phyloP scores from a whole-genome alignment of 306 rosid species.

The Alnus rubra region DNA sequence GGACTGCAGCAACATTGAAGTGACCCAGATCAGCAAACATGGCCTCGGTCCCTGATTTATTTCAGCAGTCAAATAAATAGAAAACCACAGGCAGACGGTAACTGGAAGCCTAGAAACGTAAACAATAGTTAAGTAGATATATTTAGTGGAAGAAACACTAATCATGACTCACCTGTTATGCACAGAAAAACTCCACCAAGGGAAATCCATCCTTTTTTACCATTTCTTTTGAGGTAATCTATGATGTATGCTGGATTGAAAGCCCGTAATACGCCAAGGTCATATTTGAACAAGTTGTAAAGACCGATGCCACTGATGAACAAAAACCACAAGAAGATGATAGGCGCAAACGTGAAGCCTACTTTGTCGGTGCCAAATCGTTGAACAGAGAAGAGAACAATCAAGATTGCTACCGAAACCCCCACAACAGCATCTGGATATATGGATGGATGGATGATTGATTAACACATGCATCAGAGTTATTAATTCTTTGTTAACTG shows the following conservation, averaged over 20 bases:
- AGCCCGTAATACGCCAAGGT: constrained; percentile 47
- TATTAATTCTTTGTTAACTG: not conserved
- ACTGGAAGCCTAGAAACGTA: no score
- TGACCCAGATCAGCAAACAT: constrained; percentile 97
- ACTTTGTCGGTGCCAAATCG: constrained; percentile 71
- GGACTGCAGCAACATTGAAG: constrained; percentile 67
- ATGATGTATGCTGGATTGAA: constrained; percentile 53
- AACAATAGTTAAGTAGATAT: not conserved
- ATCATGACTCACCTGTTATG: constrained; percentile 43
- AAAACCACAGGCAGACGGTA: not conserved
- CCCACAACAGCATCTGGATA: constrained; percentile 53
- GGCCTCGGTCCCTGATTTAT: constrained; percentile 68
- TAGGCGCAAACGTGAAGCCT: constrained; percentile 56
- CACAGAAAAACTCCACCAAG: constrained; percentile 65
- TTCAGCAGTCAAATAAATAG: not conserved
- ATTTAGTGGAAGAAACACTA: no score
- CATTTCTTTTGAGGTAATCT: constrained; percentile 50
- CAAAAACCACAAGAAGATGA: constrained; percentile 50
- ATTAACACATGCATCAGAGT: not conserved
- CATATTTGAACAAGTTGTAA: constrained; percentile 55
- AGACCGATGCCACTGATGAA: constrained; percentile 60
- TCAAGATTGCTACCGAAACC: constrained; percentile 48
- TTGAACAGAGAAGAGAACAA: constrained; percentile 42
- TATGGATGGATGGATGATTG: constrained; percentile 23
- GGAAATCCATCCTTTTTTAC: constrained; percentile 56